Percentiles rank a stretch among this genome's conserved stretches.
These are phyloP conservation scores for Nigrospora oryzae DNA, from an alignment of 2,329 filamentous ascomycete species.

Conservation along the genomic window DNA sequence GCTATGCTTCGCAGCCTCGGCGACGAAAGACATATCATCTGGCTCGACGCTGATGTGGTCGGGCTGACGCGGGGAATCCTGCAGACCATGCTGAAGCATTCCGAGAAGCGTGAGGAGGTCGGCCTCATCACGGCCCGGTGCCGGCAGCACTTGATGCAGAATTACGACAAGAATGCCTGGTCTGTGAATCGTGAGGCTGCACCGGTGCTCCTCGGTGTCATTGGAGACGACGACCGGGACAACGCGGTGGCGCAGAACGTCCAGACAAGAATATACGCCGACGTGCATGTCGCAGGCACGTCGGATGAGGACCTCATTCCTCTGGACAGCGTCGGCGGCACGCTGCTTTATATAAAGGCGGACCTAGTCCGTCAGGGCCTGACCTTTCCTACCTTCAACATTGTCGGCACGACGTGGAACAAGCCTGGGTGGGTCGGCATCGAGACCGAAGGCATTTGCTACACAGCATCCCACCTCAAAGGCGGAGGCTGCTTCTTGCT, in stretches of 20 bases:
- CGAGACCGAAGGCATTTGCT: conserved; percentile 27
- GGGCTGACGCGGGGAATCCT: conserved; percentile 20
- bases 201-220: conserved; percentile 9
- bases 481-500: conserved; percentile 19
- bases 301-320: conserved; percentile 19
- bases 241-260: conserved; percentile 10
- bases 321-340: conserved; percentile 25
- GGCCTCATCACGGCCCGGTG: conserved; percentile 24
- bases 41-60: conserved; percentile 27
- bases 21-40: conserved; percentile 23
- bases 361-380: conserved; percentile 22
- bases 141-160: conserved; percentile 17
- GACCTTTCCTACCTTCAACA: conserved; percentile 21
- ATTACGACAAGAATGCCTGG: conserved; percentile 29
- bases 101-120: conserved; percentile 13
- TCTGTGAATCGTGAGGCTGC: conserved; percentile 8
- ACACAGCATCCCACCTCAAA: conserved; percentile 15
- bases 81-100: conserved; percentile 20
- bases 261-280: conserved; percentile 11
- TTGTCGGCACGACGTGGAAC: conserved; percentile 24
- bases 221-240: conserved; percentile 9
- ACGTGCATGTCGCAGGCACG: conserved; percentile 15
- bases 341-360: conserved; percentile 23
- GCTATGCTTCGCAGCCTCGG: conserved; percentile 19
- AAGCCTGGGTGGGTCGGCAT: conserved; percentile 24